phyloP scores from a whole-genome alignment of 768 basidiomycete genomes.

The Lactifluus subvellereus region DNA sequence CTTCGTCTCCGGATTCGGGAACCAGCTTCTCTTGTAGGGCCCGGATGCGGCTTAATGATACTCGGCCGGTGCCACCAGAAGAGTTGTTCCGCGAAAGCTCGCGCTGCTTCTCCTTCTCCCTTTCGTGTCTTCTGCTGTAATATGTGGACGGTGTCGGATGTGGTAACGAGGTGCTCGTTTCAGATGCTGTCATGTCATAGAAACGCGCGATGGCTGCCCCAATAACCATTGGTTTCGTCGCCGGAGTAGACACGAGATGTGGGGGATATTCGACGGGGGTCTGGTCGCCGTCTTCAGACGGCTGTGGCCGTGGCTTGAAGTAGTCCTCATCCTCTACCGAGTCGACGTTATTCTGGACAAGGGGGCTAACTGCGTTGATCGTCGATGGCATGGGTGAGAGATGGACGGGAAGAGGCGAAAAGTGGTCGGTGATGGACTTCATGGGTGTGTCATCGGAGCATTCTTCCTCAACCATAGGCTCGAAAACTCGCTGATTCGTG shows the following conservation, averaged over 20 bases:
- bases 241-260: slow-evolving; percentile 4
- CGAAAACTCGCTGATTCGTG: slow-evolving; percentile 11
- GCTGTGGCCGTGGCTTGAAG: slow-evolving; percentile 6
- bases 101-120: slow-evolving; percentile 23
- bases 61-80: slow-evolving; percentile 18
- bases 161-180: slow-evolving; percentile 21
- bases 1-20: slow-evolving; percentile 25
- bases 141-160: slow-evolving; percentile 23
- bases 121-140: slow-evolving; percentile 23
- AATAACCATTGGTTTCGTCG: slow-evolving; percentile 19
- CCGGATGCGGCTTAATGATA: slow-evolving; percentile 16
- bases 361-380: slow-evolving; percentile 19
- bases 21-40: slow-evolving; percentile 16
- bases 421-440: slow-evolving; percentile 16
- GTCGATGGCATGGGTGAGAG: slow-evolving; percentile 21
- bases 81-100: slow-evolving; percentile 25
- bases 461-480: slow-evolving; percentile 22
- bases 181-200: slow-evolving; percentile 19
- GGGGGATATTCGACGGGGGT: slow-evolving; percentile 16
- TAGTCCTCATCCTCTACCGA: slow-evolving; percentile 15
- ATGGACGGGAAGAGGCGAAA: slow-evolving; percentile 24
- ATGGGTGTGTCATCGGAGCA: slow-evolving; percentile 2
- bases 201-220: slow-evolving; percentile 17
- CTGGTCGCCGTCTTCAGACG: slow-evolving; percentile 14
- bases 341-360: slow-evolving; percentile 6